Evolutionary conservation across 2,329 filamentous ascomycete species (phyloP), one percentile per base, ranked within the genome.

Genomic region (Sclerotinia sclerotiorum): DNA sequence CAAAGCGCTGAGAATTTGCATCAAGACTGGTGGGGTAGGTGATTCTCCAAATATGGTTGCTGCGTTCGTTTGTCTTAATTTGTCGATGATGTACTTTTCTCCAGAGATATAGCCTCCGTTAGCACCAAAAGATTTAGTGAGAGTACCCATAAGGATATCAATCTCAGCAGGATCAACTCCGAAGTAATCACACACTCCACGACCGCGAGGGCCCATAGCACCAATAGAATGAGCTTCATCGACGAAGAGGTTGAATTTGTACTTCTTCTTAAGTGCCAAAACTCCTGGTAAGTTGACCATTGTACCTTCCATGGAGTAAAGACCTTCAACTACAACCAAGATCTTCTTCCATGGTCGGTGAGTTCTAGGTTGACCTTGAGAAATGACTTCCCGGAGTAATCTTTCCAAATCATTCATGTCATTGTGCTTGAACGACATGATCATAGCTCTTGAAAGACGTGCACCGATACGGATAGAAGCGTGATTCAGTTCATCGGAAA

Each of bases 301-400:
- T 73, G 94, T 97, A 61, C 95, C 95, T 82, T 99, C 95, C 95
- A 99, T 99, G 0, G 94, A 98, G 84, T 99, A 99, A 27, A 99
- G 86, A 74, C 95, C 95, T 79, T 99, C 95, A 49, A 99, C 92
- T 49, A 94, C 94, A 56, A 99, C 92, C 64, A 99, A 80, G 70
- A 99, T 98, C 87, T 98, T 99, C 85, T 97, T 97, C 95, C 95
- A 99, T 1, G 95, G 95, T 42, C 95, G 91, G 80, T 99, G 95
- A n/a, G 94, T 99, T 73, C 95, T 91, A 65, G 95, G 95, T 78
- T 99, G 95, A 56, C 95, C 95, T 81, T 98, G 94, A 19, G 94
- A 94, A 77, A 99, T 98, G 73, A 89, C 91, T 78, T 98, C 94
- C 54, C 95, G 90, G 8, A 99, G 87, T 74, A 91, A 88, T 69